These are phyloP conservation scores for Oryza glaberrima DNA, from an alignment of 176 grass and related monocot genomes.

Conservation along the genomic window DNA sequence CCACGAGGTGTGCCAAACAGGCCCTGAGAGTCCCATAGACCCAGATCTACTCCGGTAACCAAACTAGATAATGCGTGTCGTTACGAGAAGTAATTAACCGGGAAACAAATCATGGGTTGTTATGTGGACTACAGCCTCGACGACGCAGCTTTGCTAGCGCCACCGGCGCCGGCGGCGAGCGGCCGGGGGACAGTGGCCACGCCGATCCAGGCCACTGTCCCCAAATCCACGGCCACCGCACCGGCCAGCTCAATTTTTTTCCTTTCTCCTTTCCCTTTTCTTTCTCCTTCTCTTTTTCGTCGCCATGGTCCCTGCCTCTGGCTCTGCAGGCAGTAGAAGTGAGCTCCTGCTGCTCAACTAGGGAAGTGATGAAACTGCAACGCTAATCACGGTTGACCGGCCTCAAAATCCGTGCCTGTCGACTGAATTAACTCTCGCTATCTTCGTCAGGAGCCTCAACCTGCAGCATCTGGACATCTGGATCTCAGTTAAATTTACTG, in stretches of 20 bases:
- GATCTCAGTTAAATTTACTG: background rate
- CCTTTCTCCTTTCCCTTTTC: background rate
- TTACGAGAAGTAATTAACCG: too few relatives aligned
- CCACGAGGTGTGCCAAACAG: too few relatives aligned
- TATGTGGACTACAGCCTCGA: background rate
- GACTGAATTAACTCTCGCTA: background rate
- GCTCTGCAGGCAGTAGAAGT: too few relatives aligned
- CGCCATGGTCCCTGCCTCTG: background rate
- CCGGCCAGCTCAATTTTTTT: background rate
- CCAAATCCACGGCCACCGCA: background rate
- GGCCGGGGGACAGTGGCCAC: slow-evolving; percentile 25
- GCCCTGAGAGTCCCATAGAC: too few relatives aligned
- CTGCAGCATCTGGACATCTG: background rate
- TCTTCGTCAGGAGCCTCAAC: background rate
- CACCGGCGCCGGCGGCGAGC: background rate
- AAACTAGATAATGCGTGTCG: too few relatives aligned
- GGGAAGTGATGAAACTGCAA: slow-evolving; percentile 28
- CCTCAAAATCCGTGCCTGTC: slow-evolving; percentile 13
- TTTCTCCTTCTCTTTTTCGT: background rate
- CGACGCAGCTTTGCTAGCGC: too few relatives aligned
- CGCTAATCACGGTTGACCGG: slow-evolving; percentile 43
- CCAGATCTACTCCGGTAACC: too few relatives aligned
- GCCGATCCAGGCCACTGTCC: slow-evolving; percentile 18
- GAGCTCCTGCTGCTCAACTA: background rate
- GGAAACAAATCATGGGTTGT: background rate